These are phyloP conservation scores for Neodidymelliopsis sp. DNA, from an alignment of 2,329 filamentous ascomycete genomes.

Conservation along the genomic window DNA sequence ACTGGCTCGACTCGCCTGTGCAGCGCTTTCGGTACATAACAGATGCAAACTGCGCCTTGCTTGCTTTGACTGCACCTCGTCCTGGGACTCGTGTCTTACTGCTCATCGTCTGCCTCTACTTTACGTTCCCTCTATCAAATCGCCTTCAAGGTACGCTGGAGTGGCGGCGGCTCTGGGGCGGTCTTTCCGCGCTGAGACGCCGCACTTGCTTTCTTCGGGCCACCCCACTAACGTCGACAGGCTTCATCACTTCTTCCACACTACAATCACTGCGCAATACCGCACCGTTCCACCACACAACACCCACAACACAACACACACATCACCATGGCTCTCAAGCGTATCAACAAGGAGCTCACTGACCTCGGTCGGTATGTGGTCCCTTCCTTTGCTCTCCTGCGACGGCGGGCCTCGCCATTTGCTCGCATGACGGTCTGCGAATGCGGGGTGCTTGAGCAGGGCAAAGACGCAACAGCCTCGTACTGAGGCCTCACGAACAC, in stretches of 20 bases:
- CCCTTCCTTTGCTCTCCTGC: slow-evolving; percentile 17
- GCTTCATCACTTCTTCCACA: slow-evolving; percentile 41
- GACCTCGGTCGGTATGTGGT: slow-evolving; percentile 79
- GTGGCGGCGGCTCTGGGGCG: slow-evolving; percentile 24
- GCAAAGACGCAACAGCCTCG: slow-evolving; percentile 20
- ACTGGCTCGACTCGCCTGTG: slow-evolving; percentile 30
- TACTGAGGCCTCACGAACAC: slow-evolving; percentile 12
- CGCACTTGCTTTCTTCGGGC: slow-evolving; percentile 43
- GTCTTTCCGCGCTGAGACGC: slow-evolving; percentile 46
- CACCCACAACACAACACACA: slow-evolving; percentile 34
- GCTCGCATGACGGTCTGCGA: slow-evolving; percentile 49
- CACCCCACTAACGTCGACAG: slow-evolving; percentile 40
- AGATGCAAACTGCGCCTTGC: slow-evolving; percentile 31
- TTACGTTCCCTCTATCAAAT: slow-evolving; percentile 11
- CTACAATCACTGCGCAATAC: slow-evolving; percentile 33
- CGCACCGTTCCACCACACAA: slow-evolving; percentile 23
- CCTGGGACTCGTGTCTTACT: not conserved
- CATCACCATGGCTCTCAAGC: slow-evolving; percentile 80
- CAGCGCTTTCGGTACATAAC: slow-evolving; percentile 31
- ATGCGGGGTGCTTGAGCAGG: slow-evolving; percentile 41
- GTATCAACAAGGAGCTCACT: slow-evolving; percentile 93
- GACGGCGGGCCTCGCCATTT: slow-evolving; percentile 27
- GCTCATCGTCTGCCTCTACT: slow-evolving; percentile 8
- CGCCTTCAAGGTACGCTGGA: slow-evolving; percentile 12
- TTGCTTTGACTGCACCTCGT: slow-evolving; percentile 12